These are phyloP conservation scores for Monoraphidium neglectum DNA, from an alignment of 139 green algal genomes.

Conservation along the genomic window DNA sequence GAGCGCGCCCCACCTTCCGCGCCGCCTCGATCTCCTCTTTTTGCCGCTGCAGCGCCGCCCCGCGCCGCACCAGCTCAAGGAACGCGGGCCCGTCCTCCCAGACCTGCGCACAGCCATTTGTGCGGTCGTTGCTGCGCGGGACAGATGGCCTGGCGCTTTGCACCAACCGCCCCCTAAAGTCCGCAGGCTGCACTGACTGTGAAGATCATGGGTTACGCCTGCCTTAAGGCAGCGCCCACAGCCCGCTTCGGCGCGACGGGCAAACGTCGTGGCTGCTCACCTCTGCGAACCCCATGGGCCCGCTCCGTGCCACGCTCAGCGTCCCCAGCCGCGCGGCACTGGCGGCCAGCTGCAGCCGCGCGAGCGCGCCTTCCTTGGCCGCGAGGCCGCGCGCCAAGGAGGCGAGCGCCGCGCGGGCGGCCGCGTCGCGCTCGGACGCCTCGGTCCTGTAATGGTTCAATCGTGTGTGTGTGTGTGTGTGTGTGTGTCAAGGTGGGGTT, in stretches of 20 bases:
- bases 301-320: slow-evolving; percentile 36
- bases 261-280: not conserved
- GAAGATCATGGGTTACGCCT: no score
- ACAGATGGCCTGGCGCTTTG: no score
- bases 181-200: no score
- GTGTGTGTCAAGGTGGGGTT: not conserved
- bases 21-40: slow-evolving; percentile 68
- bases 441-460: not conserved
- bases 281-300: slow-evolving; percentile 37
- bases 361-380: not conserved
- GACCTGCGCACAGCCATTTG: no score
- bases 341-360: slow-evolving; percentile 22
- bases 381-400: slow-evolving; percentile 5
- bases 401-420: not conserved
- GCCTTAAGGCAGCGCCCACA: no score
- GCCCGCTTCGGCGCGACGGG: no score
- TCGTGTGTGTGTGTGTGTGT: not conserved
- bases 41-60: slow-evolving; percentile 42
- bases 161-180: no score
- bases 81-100: slow-evolving; percentile 86
- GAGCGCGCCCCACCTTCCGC: slow-evolving; percentile 55
- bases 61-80: slow-evolving; percentile 46
- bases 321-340: slow-evolving; percentile 43
- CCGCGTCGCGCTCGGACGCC: not conserved
- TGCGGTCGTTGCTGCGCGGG: no score